Percentiles rank a stretch among this genome's conserved stretches.
These are phyloP conservation scores for Tuber melanosporum DNA, from an alignment of 495 filamentous ascomycete genomes.

Conservation along the genomic window DNA sequence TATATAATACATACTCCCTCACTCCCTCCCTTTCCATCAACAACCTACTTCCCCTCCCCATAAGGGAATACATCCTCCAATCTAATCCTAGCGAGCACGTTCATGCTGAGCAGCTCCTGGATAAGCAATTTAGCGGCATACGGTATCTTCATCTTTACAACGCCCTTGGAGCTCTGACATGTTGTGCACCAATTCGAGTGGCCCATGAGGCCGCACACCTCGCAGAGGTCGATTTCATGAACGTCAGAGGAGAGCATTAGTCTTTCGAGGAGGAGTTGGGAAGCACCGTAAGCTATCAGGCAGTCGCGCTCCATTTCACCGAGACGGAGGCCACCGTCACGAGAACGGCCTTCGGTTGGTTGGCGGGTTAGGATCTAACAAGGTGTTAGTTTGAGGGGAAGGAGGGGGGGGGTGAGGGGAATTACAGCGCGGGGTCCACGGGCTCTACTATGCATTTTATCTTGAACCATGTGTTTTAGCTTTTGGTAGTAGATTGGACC, in stretches of 20 bases:
- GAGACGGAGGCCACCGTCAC: constrained; percentile 84
- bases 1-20: background rate
- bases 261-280: constrained; percentile 84
- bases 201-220: constrained; percentile 86
- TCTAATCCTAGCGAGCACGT: constrained; percentile 77
- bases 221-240: constrained; percentile 86
- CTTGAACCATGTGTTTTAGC: constrained; percentile 99
- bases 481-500: constrained; percentile 99
- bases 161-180: constrained; percentile 70
- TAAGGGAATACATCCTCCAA: constrained; percentile 84
- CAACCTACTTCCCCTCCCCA: constrained; percentile 22
- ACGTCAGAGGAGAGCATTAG: constrained; percentile 90
- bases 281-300: constrained; percentile 89
- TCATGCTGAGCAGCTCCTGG: constrained; percentile 96
- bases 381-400: background rate
- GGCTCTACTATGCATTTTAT: constrained; percentile 97
- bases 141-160: constrained; percentile 91
- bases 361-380: constrained; percentile 74
- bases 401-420: background rate
- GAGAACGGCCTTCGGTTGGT: constrained; percentile 89
- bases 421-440: constrained; percentile 68
- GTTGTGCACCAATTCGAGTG: constrained; percentile 88
- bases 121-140: constrained; percentile 97
- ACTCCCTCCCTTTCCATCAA: background rate
- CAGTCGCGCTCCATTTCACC: constrained; percentile 99